phyloP scores from a whole-genome alignment of 2,329 filamentous ascomycete species.

The Tolypocladium inflatum region DNA sequence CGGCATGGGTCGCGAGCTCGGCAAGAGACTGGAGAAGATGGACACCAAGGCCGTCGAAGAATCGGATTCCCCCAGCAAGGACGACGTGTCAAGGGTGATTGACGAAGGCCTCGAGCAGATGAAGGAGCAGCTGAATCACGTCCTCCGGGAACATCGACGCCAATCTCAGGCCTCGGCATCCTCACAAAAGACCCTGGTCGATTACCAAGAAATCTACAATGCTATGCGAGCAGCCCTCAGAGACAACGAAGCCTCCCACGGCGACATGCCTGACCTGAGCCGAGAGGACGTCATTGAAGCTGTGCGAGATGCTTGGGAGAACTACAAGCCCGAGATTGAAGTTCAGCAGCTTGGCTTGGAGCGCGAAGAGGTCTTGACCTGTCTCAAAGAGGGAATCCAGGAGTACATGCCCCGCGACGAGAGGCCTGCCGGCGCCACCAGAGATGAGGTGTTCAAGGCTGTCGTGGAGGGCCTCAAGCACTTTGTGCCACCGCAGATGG shows the following conservation, averaged over 20 bases:
- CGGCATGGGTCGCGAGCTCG: constrained; percentile 88
- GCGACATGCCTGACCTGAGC: constrained; percentile 39
- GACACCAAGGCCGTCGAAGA: constrained; percentile 34
- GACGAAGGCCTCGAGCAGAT: constrained; percentile 73
- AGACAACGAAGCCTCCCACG: constrained; percentile 42
- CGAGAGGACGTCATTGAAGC: constrained; percentile 80
- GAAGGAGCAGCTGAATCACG: constrained; percentile 71
- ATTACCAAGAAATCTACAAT: constrained; percentile 79
- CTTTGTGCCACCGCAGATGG: constrained; percentile 64
- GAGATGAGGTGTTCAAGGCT: constrained; percentile 76
- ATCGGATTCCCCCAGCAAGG: constrained; percentile 45
- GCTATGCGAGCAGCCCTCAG: constrained; percentile 68
- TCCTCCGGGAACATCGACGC: constrained; percentile 66
- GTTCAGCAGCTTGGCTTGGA: constrained; percentile 85
- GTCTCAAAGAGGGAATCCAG: constrained; percentile 75
- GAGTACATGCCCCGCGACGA: constrained; percentile 55
- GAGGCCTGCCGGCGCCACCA: constrained; percentile 51
- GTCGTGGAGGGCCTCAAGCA: constrained; percentile 80
- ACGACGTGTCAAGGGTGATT: constrained; percentile 68
- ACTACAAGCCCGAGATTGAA: constrained; percentile 87
- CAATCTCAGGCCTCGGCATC: constrained; percentile 56
- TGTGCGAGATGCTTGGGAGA: constrained; percentile 85
- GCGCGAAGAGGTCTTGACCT: constrained; percentile 79
- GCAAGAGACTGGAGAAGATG: constrained; percentile 71
- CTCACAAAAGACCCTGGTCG: constrained; percentile 51